Evolutionary conservation across 2,329 filamentous ascomycete species (phyloP).

Genomic region (Aquanectria penicillioides): DNA sequence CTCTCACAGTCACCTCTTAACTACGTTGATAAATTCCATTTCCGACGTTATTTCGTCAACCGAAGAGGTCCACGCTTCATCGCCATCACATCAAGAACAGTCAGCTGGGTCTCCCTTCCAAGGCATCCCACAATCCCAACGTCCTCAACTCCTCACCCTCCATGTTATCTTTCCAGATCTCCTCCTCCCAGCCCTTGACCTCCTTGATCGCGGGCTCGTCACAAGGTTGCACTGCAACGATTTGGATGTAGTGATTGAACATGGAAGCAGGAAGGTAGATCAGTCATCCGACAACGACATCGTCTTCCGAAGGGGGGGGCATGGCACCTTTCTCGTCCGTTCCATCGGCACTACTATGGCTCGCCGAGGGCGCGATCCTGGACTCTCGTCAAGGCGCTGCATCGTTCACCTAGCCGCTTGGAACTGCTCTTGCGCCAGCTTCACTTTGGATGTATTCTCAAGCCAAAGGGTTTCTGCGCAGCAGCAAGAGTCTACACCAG

Average conservation of each 20-base stretch:
- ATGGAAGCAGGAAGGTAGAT: too few species aligned
- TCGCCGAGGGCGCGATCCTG: slow-evolving; percentile 33
- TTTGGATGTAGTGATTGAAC: not conserved
- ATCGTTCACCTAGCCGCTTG: slow-evolving; percentile 79
- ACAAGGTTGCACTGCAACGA: slow-evolving; percentile 55
- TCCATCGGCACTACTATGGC: slow-evolving; percentile 59
- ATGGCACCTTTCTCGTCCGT: slow-evolving; percentile 68
- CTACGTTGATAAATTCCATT: slow-evolving; percentile 59
- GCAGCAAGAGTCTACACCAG: not conserved
- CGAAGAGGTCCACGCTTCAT: not conserved
- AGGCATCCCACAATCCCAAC: slow-evolving; percentile 44
- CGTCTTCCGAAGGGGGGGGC: too few species aligned
- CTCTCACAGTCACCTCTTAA: slow-evolving; percentile 57
- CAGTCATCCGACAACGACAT: too few species aligned
- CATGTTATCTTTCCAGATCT: slow-evolving; percentile 87
- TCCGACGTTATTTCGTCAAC: slow-evolving; percentile 25
- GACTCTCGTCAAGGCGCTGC: slow-evolving; percentile 57
- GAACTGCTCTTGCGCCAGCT: slow-evolving; percentile 91
- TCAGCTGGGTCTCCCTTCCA: slow-evolving; percentile 28
- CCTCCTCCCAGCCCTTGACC: slow-evolving; percentile 84
- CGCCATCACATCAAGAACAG: slow-evolving; percentile 29
- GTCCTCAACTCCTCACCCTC: slow-evolving; percentile 76
- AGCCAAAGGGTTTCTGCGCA: slow-evolving; percentile 15
- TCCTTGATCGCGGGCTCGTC: slow-evolving; percentile 83
- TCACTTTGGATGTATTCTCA: slow-evolving; percentile 77